phyloP scores from a whole-genome alignment of 2,329 filamentous ascomycete species.

The Trichoderma semiorbis region DNA sequence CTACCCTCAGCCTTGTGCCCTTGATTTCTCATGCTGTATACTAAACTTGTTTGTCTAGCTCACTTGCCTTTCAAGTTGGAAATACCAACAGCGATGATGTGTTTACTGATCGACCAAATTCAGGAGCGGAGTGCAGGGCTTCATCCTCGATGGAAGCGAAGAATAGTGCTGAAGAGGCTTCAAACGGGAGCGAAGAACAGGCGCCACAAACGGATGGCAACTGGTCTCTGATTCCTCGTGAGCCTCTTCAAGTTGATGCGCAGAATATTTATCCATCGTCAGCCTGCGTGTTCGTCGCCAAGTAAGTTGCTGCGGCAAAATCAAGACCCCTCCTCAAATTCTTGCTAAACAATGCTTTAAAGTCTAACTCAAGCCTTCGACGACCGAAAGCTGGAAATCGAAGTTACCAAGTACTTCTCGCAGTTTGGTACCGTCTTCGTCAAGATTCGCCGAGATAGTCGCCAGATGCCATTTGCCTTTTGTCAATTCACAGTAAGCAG shows the following conservation, averaged over 20 bases:
- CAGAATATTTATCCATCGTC: conserved; percentile 52
- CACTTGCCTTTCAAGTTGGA: conserved; percentile 18
- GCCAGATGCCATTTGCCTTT: conserved; percentile 62
- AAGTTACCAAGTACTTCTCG: conserved; percentile 51
- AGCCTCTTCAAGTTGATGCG: conserved; percentile 38
- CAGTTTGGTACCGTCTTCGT: conserved; percentile 56
- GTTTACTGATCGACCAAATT: neutral
- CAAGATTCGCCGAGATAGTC: conserved; percentile 58
- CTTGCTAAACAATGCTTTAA: conserved; percentile 18
- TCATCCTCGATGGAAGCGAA: neutral
- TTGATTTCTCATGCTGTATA: neutral
- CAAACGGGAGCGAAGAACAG: neutral
- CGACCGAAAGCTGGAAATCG: conserved; percentile 50
- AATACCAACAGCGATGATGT: conserved; percentile 9
- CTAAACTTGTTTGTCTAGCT: neutral
- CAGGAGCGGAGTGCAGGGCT: neutral
- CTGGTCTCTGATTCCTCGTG: neutral
- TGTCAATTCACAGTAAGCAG: conserved; percentile 57
- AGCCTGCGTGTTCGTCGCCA: conserved; percentile 63
- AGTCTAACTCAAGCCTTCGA: conserved; percentile 51
- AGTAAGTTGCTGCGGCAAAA: conserved; percentile 46
- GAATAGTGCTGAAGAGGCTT: neutral
- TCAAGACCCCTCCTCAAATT: too few relatives aligned
- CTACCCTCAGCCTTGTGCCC: neutral
- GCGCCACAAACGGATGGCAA: neutral